Base-by-base conservation (phyloP, 805 yeast genomes). In the Priceomyces carsonii region DNA sequence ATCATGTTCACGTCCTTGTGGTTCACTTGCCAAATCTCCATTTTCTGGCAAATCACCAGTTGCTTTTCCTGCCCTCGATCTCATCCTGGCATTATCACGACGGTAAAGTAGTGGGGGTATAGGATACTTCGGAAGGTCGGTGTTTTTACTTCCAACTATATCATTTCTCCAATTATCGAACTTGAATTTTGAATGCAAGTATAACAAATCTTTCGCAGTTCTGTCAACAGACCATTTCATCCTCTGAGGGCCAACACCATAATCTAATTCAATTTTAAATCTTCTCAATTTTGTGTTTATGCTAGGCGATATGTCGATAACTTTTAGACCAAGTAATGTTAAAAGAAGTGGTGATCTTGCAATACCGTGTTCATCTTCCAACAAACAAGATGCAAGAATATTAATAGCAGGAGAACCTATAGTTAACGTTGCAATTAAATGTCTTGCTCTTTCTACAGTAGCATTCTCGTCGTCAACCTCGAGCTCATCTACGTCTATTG, bases 341-440 rank as follows among this genome's bases (percentile, higher is more conserved):
- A 89, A 60, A 26, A 93, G 58, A 21, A 91, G 68, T 1, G 99
- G 96, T 0, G 95, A 93, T 41, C 96, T 75, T 37, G 81, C 75
- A 3, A 75, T 72, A 1, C 85, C 87, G 45, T 73, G 76, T 40
- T 87, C 95, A 55, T 89, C 96, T 35, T 78, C 75, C 29, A 81
- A 68, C 41, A 93, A 77, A 24, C 81, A 74, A 1, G 95, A 78
- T 4, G 93, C 88, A 4, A 88, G 69, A 38, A 88, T 68, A 38
- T 86, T 64, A 0, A 87, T 81, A 2, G 86, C 83, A 0, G 96
- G 90, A 8, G 82, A 70, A 8, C 85, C 95, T 4, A 84, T 64
- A 5, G 75, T 48, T 39, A 86, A 62, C 18, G 85, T 49, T 9
- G 57, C 57, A 8, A 69, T 44, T 25, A 67, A 51, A 6, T 40